Evolutionary conservation across 805 yeast genomes (phyloP), one percentile per base, ranked within the genome.

Genomic region (Wickerhamomyces strasburgensis): DNA sequence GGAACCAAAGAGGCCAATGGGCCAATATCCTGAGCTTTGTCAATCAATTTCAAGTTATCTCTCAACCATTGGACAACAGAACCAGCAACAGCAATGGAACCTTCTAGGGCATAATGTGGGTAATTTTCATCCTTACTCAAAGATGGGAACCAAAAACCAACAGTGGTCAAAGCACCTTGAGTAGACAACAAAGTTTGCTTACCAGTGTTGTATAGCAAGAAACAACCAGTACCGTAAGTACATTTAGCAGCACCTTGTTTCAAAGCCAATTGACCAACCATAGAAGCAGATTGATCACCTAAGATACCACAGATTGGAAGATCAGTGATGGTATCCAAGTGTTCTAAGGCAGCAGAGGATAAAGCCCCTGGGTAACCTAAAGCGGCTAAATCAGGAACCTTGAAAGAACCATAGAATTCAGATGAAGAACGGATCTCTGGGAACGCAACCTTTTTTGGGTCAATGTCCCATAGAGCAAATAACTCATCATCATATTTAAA

Each of bases 151-250:
- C 95, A 86, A 67, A 74, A 90, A 3, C 90, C 96, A 36, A 88
- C 73, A 1, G 97, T 89, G 29, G 96, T 88, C 48, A 89, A 70
- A 11, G 94, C 79, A 33, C 96, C 97, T 56, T 84, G 79, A 25
- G 75, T 68, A 24, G 89, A 78, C 25, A 81, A 72, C 52, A 87
- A 71, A 41, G 86, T 82, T 35, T 68, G 61, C 31, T 67, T 61
- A 40, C 98, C 98, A 2, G 95, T 84, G 62, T 89, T 89, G 70
- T 83, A 86, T 45, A 90, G 68, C 44, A 89, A 62, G 69, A 89
- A 89, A 59, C 95, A 85, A 44, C 98, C 98, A 2, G 98, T 89
- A 45, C 98, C 98, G 55, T 88, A 89, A 9, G 98, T 89, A 70
- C 95, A 87, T 62, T 89, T 89, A 31, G 96, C 96, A 31, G 82